These are phyloP conservation scores for Drechslerella coelobrocha DNA, from an alignment of 2,329 filamentous ascomycete species.

Conservation along the genomic window DNA sequence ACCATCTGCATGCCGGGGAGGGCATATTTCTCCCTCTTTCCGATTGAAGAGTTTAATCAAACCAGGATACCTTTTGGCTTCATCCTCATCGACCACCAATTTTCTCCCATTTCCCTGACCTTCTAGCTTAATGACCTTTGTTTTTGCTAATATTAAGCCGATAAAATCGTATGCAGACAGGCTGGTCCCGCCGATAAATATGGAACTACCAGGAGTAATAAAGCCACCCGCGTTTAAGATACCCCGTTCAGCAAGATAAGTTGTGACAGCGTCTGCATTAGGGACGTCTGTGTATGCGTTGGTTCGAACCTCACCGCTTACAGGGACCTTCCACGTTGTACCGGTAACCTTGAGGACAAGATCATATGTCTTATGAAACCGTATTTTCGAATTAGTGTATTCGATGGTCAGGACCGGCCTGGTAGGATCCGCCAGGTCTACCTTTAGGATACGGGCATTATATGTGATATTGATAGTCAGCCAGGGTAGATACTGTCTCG, in stretches of 20 bases:
- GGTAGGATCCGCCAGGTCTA: constrained; percentile 1
- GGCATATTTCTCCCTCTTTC: neutral
- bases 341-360: constrained; percentile 15
- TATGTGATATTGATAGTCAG: constrained; percentile 15
- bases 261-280: neutral
- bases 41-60: constrained; percentile 11
- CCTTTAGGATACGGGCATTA: neutral
- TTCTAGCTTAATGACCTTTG: constrained; percentile 11
- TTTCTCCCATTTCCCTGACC: neutral
- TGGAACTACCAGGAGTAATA: constrained; percentile 1
- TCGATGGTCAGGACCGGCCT: neutral
- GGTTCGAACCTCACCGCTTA: neutral
- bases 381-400: neutral
- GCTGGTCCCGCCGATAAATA: constrained; percentile 1
- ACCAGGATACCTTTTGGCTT: constrained; percentile 1
- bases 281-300: constrained; percentile 6
- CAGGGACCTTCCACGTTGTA: constrained; percentile 9
- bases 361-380: constrained; percentile 2
- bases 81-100: constrained; percentile 2
- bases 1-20: neutral
- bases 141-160: constrained; percentile 7
- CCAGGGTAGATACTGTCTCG: constrained; percentile 10
- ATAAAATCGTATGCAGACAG: constrained; percentile 14
- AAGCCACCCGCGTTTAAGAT: neutral
- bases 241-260: neutral